Base-by-base conservation (phyloP, 345 rosid genomes). In the Erysimum cheiranthoides region DNA sequence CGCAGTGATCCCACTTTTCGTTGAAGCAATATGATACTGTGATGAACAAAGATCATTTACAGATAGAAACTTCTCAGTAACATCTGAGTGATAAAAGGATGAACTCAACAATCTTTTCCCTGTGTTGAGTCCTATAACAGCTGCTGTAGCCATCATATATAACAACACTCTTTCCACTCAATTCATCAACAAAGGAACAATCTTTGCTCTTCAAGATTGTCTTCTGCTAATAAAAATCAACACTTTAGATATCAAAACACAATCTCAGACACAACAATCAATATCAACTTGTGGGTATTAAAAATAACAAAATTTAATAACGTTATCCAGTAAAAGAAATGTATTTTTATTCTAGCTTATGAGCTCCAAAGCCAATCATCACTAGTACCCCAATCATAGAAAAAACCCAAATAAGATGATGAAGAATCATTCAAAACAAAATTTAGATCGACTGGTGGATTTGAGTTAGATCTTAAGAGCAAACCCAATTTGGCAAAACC, bases 71-170 rank as follows among this genome's bases (percentile, higher is more conserved):
- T 86, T 88, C n/a, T 86, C 93, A 0, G 85, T 73, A 45, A 79
- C 73, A 62, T 86, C 91, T 49, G 90, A 86, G 62, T 78, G 81
- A 61, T 75, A 87, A 68, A 84, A 86, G 30, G 96, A 87, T 42
- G 96, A 89, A 68, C 85, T 84, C 84, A 90, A 81, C 56, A 87
- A 83, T 76, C 97, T 87, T 79, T 94, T 88, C 40, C 95, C 96
- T 10, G 92, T 47, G 38, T 83, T 86, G 61, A 94, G 87, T 66
- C 98, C 98, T 47, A 91, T 78, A 40, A 91, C 89, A 71, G 97
- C 93, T 74, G 96, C 80, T 14, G 90, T 86, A 68, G 93, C 87
- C 98, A 92, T 93, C 89, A 79, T 79, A 79, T 79, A 80, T 79
- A 84, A 73, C 73, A 84, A 73, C 73, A 83, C 66, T 73, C 71